Evolutionary conservation across 2,329 filamentous ascomycete genomes (phyloP).

Genomic region (Aspergillus eucalypticola): DNA sequence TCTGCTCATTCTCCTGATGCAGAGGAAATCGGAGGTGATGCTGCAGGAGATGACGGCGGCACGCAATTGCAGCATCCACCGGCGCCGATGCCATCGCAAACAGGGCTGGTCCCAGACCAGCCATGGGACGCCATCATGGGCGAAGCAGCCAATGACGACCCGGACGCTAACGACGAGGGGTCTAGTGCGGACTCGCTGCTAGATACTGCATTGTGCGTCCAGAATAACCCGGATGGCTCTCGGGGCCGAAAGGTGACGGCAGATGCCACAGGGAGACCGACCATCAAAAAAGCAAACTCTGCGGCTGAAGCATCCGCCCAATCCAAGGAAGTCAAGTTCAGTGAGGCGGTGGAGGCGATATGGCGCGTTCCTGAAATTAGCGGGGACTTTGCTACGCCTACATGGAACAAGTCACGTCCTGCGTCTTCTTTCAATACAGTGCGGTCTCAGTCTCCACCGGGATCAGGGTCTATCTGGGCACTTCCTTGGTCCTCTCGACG

Average conservation of each 20-base stretch:
- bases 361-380: conserved; percentile 37
- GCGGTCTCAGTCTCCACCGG: conserved; percentile 36
- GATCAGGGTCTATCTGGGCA: conserved; percentile 42
- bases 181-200: conserved; percentile 27
- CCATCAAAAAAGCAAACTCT: conserved; percentile 23
- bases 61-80: conserved; percentile 10
- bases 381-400: conserved; percentile 28
- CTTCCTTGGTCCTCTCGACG: conserved; percentile 27
- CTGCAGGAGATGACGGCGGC: conserved; percentile 4
- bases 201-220: conserved; percentile 19
- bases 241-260: conserved; percentile 7
- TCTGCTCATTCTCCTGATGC: not conserved
- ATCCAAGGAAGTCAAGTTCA: conserved; percentile 14
- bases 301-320: conserved; percentile 16
- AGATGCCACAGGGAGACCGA: conserved; percentile 7
- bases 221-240: conserved; percentile 9
- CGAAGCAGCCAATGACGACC: conserved; percentile 13
- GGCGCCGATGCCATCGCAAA: conserved; percentile 10
- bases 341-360: conserved; percentile 25
- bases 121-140: conserved; percentile 3
- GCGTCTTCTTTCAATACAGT: conserved; percentile 13
- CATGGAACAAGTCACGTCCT: conserved; percentile 20
- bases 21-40: conserved; percentile 3
- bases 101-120: conserved; percentile 3
- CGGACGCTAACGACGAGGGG: conserved; percentile 24